Base-by-base conservation (phyloP, 208 protist genomes). In the Trypanosoma scelopori region DNA sequence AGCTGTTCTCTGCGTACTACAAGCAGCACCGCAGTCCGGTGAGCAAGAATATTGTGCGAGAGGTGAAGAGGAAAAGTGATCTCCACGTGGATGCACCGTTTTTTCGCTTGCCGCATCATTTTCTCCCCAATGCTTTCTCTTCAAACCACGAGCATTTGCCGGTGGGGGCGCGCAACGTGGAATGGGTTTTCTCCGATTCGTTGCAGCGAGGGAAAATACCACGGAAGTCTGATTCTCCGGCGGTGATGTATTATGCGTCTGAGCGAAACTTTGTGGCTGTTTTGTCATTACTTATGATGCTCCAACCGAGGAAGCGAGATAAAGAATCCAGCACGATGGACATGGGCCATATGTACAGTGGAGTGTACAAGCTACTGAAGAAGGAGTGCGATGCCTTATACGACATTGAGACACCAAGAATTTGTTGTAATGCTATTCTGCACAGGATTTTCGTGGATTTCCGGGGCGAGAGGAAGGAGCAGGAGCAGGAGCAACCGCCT, bases 61-160 rank as follows among this genome's bases (percentile, higher is more conserved):
- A 15, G 20, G 25, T 37, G 41, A 51, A 56, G 20, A 35, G 43
- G 28, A 23, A 1, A 16, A 39, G 5, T 47, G 55, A 20, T 48
- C 53, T 46, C 43, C 62, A 71, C 67, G 74, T 82, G 20, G 81
- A 83, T 62, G 76, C 73, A 55, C 63, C 73, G 13, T 77, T 82
- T 49, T 73, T 83, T 55, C 74, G 82, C 3, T 56, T 91, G 23
- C 37, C 45, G 28, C 69, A 76, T 22, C 78, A 57, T 5, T 65
- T 56, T 46, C 51, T 91, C 49, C 72, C 77, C 0, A 79, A 82
- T 73, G 39, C 88, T 0, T 71, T 76, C 45, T 52, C 27, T 15
- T 68, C 43, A 39, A 74, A 86, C 70, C 74, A 80, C 56, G 82
- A 86, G 59, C 78, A 69, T 11, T 67, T 88, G 41, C 77, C 82